These are phyloP conservation scores for Helicocarpus griseus DNA, from an alignment of 2,329 filamentous ascomycete species.

Conservation along the genomic window DNA sequence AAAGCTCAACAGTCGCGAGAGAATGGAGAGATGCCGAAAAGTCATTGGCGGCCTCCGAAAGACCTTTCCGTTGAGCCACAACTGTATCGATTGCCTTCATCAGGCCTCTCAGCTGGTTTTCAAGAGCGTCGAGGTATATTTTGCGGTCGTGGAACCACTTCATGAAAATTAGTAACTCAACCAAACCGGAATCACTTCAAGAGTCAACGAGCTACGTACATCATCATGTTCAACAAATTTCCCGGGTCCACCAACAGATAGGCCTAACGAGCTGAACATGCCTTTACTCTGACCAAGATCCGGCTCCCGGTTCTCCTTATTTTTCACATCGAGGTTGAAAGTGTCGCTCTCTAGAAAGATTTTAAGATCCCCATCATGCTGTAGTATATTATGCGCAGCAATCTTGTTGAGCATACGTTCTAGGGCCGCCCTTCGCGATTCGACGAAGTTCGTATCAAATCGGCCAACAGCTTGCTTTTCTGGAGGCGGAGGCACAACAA, in stretches of 20 bases:
- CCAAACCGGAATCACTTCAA: not conserved
- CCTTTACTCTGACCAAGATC: conserved; percentile 85
- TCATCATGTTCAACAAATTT: conserved; percentile 99
- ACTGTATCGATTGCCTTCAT: conserved; percentile 92
- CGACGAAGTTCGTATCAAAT: conserved; percentile 94
- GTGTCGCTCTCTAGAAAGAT: conserved; percentile 93
- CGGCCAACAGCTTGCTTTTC: conserved; percentile 96
- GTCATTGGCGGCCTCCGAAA: conserved; percentile 86
- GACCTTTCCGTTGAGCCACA: conserved; percentile 80
- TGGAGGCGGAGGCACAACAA: conserved; percentile 89
- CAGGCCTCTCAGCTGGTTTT: conserved; percentile 80
- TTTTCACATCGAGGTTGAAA: conserved; percentile 94
- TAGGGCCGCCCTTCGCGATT: conserved; percentile 77
- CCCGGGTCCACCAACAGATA: conserved; percentile 62
- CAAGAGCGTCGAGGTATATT: conserved; percentile 86
- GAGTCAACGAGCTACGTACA: conserved; percentile 42
- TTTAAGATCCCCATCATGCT: conserved; percentile 89
- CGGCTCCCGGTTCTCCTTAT: conserved; percentile 87
- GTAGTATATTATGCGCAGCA: conserved; percentile 76
- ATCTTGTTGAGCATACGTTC: conserved; percentile 98
- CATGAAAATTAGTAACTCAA: conserved; percentile 15
- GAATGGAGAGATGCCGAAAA: conserved; percentile 91
- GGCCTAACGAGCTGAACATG: conserved; percentile 74
- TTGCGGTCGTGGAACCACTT: conserved; percentile 97
- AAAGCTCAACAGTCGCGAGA: conserved; percentile 84